Conservation (phyloP, 2,329 filamentous ascomycete genomes). For the Diaporthe sp. region DNA sequence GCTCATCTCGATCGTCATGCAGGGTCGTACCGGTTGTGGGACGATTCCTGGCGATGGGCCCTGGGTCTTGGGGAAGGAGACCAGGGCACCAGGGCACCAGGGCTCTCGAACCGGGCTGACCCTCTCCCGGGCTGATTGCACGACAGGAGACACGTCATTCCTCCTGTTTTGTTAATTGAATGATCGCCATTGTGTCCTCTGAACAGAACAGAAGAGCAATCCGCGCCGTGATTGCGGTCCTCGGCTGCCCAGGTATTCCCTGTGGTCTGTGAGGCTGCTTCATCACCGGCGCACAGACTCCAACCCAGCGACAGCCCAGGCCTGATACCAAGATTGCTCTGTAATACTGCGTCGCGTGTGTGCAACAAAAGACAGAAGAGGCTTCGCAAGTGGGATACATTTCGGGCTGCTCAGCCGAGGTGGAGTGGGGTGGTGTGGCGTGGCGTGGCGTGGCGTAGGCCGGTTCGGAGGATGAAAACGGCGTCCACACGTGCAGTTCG, state of each 20-base stretch:
- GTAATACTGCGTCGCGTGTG: background rate
- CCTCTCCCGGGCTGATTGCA: constrained; percentile 20
- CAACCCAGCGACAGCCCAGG: background rate
- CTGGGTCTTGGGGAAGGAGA: background rate
- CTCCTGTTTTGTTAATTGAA: background rate
- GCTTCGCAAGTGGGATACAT: constrained; percentile 15
- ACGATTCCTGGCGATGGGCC: constrained; percentile 8
- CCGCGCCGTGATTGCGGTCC: background rate
- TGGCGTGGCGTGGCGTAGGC: background rate
- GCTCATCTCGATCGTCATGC: constrained; percentile 27
- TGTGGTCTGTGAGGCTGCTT: constrained; percentile 6
- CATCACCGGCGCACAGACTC: constrained; percentile 11
- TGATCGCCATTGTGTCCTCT: background rate
- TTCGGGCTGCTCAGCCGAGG: constrained; percentile 20
- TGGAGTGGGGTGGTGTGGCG: background rate
- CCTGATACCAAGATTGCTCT: background rate
- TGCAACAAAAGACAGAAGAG: background rate
- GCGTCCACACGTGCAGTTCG: background rate
- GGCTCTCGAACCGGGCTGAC: constrained; percentile 13
- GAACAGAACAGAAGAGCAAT: background rate
- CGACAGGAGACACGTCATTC: constrained; percentile 8
- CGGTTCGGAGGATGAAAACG: background rate
- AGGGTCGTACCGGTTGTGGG: constrained; percentile 9
- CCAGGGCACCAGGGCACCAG: background rate
- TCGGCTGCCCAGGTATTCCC: background rate